Base-by-base conservation (phyloP, 345 rosid genomes). In the Populus simonii region DNA sequence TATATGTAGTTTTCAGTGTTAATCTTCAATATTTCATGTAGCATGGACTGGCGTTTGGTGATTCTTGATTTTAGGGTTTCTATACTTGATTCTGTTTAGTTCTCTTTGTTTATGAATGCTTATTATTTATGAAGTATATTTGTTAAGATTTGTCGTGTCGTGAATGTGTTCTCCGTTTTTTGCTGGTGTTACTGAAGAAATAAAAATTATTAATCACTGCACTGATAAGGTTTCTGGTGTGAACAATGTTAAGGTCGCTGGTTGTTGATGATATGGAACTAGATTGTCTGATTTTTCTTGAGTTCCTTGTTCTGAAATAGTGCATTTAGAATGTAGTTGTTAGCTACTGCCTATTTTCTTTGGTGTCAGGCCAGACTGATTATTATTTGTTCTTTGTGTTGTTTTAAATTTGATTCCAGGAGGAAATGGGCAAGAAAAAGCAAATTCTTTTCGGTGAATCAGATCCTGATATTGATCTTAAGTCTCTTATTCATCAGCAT, bases 361-460 rank as follows among this genome's bases (percentile, higher is more conserved):
- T 9, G 63, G 62, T 57, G 63, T 3, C 63, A 57, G 27, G 2
- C 25, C 63, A n/a, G 27, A 8, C 63, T 57, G 27, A 16, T 29
- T 29, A 25, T 36, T 15, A 43, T n/a, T 22, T 7, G 18, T n/a
- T 78, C 17, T n/a, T 23, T 13, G 3, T n/a, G 15, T 7, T 41
- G 31, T 66, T 68, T 71, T 79, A 20, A 11, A 39, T 55, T 3
- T 57, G 39, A 25, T 75, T 74, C 75, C 53, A 20, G 57, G 53
- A 53, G 27, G 25, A 79, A 83, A 84, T 85, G 97, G 89, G 83
- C 80, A 91, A 81, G 87, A 86, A 84, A 75, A 84, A 61, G 83
- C 77, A 62, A 41, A 78, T 72, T 71, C 33, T 69, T 59, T 78
- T 35, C 51, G 5, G 73, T 47, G 84, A 49, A 25, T 18, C 73